Conservation (phyloP, 2,329 filamentous ascomycete genomes). For the Cylindrodendrum hubeiense region DNA sequence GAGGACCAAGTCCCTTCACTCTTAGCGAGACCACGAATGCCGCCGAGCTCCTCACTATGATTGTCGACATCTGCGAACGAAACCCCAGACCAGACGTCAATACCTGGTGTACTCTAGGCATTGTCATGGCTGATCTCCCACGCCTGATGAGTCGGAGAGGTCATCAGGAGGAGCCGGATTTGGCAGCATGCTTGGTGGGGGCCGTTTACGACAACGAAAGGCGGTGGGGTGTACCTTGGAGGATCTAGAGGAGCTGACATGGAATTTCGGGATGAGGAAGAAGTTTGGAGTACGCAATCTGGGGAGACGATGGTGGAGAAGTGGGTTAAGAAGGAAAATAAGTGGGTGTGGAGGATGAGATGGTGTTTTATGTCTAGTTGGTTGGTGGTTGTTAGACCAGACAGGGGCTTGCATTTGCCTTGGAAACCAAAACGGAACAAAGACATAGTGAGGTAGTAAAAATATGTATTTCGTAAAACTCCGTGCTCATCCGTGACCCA, state of each 20-base stretch:
- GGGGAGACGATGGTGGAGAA: neutral
- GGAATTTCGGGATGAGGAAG: neutral
- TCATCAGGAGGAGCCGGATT: neutral
- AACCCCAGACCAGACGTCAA: conserved; percentile 2
- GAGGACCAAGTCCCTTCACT: neutral
- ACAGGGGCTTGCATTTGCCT: neutral
- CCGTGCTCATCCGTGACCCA: conserved; percentile 41
- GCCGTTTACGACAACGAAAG: conserved; percentile 18
- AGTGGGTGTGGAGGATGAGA: neutral
- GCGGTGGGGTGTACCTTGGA: conserved; percentile 18
- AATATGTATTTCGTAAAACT: conserved; percentile 36
- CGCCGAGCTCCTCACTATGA: neutral
- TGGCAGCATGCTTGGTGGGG: conserved; percentile 14
- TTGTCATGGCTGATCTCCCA: conserved; percentile 21
- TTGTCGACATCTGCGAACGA: neutral
- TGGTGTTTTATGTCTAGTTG: conserved; percentile 12
- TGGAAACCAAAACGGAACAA: neutral
- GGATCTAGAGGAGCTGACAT: neutral
- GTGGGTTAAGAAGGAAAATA: neutral
- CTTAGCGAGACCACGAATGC: neutral
- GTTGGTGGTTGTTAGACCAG: neutral
- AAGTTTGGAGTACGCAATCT: neutral
- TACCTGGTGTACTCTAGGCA: conserved; percentile 3
- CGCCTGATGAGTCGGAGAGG: conserved; percentile 22
- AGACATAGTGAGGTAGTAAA: conserved; percentile 23